Evolutionary conservation across 2,329 filamentous ascomycete genomes (phyloP).

Genomic region (Ophiosphaerella herpotricha): DNA sequence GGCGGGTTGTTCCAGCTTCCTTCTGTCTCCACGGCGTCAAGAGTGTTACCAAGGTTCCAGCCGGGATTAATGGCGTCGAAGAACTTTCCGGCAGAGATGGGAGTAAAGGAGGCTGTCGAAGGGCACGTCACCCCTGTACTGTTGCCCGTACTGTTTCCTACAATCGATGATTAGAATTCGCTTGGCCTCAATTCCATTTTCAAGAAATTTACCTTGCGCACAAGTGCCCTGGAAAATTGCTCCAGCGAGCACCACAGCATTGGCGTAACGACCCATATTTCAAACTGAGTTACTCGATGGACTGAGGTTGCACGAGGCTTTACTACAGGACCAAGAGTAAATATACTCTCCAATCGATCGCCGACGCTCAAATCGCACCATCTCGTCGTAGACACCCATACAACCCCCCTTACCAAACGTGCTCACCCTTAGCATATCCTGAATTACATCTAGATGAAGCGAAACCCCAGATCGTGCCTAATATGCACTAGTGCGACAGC

Average conservation of each 20-base stretch:
- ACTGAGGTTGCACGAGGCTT: not conserved
- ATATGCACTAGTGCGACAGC: slow-evolving; percentile 3
- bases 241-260: slow-evolving; percentile 11
- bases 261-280: slow-evolving; percentile 6
- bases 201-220: slow-evolving; percentile 15
- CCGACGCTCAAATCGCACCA: not conserved
- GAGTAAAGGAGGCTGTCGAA: slow-evolving; percentile 48
- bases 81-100: slow-evolving; percentile 54
- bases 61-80: slow-evolving; percentile 58
- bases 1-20: slow-evolving; percentile 64
- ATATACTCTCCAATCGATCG: slow-evolving; percentile 1
- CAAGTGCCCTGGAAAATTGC: slow-evolving; percentile 19
- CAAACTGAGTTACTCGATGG: not conserved
- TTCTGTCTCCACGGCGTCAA: slow-evolving; percentile 62
- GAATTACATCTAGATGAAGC: slow-evolving; percentile 9
- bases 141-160: slow-evolving; percentile 10
- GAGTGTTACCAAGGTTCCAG: slow-evolving; percentile 66
- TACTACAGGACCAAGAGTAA: not conserved
- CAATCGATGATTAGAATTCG: not conserved
- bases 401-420: not conserved
- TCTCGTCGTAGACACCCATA: slow-evolving; percentile 5
- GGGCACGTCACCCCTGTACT: slow-evolving; percentile 40
- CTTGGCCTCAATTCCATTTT: no score
- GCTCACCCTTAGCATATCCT: not conserved
- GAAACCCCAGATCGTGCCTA: slow-evolving; percentile 1